A percentile compares a stretch with the other conserved stretches of the same genome.
Evolutionary conservation across 2,329 filamentous ascomycete genomes (phyloP).

Genomic region (Helminthosporium solani): DNA sequence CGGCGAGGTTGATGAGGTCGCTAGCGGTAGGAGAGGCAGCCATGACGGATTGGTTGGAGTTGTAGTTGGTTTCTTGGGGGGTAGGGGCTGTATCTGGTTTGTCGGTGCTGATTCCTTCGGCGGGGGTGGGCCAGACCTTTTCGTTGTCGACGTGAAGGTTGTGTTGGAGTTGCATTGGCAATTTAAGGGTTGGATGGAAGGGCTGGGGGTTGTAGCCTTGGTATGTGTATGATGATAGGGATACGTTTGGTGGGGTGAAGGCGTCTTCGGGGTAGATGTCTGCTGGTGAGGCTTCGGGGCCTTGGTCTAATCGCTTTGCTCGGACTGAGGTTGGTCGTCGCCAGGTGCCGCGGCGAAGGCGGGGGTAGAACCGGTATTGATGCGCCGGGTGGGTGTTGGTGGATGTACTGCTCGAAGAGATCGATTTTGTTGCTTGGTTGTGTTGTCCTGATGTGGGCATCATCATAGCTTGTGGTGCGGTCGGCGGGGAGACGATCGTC

Average conservation of each 20-base stretch:
- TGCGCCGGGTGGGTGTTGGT: neutral
- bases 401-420: neutral
- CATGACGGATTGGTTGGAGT: neutral
- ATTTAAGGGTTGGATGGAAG: neutral
- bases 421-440: neutral
- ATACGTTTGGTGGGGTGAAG: neutral
- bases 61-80: neutral
- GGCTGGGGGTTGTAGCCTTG: neutral
- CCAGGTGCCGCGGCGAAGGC: slow-evolving; percentile 5
- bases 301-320: slow-evolving; percentile 29
- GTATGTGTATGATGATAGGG: neutral
- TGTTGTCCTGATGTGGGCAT: neutral
- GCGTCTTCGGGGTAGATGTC: slow-evolving; percentile 38
- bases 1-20: neutral
- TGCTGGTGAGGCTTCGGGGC: slow-evolving; percentile 29
- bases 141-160: neutral
- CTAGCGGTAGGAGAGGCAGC: neutral
- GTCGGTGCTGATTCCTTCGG: neutral
- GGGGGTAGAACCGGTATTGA: neutral
- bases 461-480: neutral
- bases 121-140: neutral
- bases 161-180: neutral
- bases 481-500: neutral
- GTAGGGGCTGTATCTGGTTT: neutral
- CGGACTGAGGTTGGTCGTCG: slow-evolving; percentile 11